phyloP scores from a whole-genome alignment of 345 rosid genomes.

The Rubroshorea leprosula region DNA sequence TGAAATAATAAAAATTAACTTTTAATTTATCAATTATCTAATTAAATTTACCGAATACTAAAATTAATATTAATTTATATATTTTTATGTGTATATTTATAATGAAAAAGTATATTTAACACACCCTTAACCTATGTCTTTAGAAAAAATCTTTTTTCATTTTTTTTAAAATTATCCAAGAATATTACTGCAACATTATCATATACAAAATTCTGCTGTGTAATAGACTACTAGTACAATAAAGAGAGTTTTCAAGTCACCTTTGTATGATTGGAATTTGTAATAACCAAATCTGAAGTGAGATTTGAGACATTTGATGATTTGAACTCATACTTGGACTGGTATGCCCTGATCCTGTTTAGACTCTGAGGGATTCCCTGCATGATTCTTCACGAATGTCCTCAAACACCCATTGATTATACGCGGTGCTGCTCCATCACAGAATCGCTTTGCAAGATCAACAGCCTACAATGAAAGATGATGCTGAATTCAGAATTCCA shows the following conservation, averaged over 20 bases:
- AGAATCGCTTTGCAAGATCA: conserved; percentile 94
- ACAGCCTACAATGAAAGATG: conserved; percentile 53
- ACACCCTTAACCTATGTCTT: too few species aligned
- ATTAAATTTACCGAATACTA: too few species aligned
- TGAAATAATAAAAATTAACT: too few species aligned
- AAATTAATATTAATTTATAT: too few species aligned
- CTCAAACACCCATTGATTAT: conserved; percentile 91
- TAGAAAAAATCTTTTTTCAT: too few species aligned
- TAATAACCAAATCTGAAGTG: too few species aligned
- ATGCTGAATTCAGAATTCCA: neutral
- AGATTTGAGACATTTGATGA: too few species aligned
- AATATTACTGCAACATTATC: conserved; percentile 13
- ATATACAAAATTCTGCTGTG: conserved; percentile 14
- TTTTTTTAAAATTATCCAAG: too few species aligned
- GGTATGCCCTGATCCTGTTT: conserved; percentile 27
- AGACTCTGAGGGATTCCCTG: conserved; percentile 26
- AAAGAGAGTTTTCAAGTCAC: neutral
- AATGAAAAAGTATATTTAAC: too few species aligned
- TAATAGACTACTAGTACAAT: neutral
- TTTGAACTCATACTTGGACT: conserved; percentile 9
- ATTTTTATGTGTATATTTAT: too few species aligned
- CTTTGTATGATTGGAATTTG: neutral
- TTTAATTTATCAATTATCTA: too few species aligned
- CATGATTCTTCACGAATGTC: conserved; percentile 58
- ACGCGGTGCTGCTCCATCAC: conserved; percentile 93